Base-by-base conservation (phyloP, 2,329 filamentous ascomycete species). In the Dendrostoma leiphaemia region DNA sequence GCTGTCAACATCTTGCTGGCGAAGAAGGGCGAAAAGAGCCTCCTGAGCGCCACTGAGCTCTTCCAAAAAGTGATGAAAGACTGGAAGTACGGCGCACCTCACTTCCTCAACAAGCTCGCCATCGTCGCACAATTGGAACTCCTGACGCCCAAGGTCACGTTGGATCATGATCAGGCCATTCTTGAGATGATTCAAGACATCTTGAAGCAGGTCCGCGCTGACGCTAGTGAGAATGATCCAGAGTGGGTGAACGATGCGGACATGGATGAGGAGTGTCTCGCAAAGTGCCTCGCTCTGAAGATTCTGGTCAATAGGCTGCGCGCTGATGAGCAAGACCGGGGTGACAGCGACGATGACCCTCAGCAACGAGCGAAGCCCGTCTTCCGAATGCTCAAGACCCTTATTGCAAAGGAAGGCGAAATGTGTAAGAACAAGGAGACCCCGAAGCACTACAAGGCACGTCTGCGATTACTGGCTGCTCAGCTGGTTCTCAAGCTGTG, bases 1-100 rank as follows among this genome's bases (percentile, higher is more conserved):
- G 94, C 94, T 0, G 85, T 97, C 46, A 92, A 90, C 26, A 91
- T 99, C 60, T 79, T 99, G 51, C 84, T 96, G 71, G 86, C 89
- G 32, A 86, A 86, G 62, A 77, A 78, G 43, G 79, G 84, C 21
- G 84, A 84, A 62, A 94, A 90, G 68, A 88, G 79, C 61, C 72
- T 92, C 65, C 88, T 95, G 74, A 89, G 91, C 56, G 90, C 91
- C 7, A 91, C 88, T 50, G 91, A 95, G 62, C 79, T 99, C 10
- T 72, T 97, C 7, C 82, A 87, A 52, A 89, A 87, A 66, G 87
- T 87, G 56, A 82, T 90, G 60, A 85, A 90, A 60, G 81, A 84
- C 48, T 92, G 89, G 77, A 77, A 80, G 3, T 92, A 91, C 60
- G 89, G 84, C 1, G 80, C 82, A 10, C 76, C 87, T 31, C 81